Evolutionary conservation across 371 early-diverging fungal species (phyloP).

Genomic region (Mortierella sp.): DNA sequence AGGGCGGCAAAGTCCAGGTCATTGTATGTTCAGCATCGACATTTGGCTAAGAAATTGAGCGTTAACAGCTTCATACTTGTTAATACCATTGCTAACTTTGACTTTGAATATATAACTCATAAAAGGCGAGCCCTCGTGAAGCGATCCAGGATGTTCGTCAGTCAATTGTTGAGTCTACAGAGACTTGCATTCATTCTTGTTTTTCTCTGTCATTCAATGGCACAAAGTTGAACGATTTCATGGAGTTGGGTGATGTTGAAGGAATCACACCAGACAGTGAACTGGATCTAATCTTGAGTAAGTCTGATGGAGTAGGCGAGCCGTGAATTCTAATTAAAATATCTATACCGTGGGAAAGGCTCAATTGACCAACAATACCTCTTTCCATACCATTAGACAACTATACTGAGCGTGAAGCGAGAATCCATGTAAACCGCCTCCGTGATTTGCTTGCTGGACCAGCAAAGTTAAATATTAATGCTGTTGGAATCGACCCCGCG

Average conservation of each 20-base stretch:
- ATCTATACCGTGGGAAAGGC: not conserved
- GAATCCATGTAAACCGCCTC: slow-evolving; percentile 88
- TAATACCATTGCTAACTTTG: not conserved
- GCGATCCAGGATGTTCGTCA: slow-evolving; percentile 90
- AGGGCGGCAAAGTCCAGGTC: slow-evolving; percentile 64
- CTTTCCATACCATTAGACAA: slow-evolving; percentile 29
- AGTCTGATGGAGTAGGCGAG: slow-evolving; percentile 10
- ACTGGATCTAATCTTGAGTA: slow-evolving; percentile 82
- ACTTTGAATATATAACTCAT: not conserved
- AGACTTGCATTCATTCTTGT: slow-evolving; percentile 89
- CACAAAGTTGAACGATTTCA: slow-evolving; percentile 75
- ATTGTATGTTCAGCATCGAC: slow-evolving; percentile 54
- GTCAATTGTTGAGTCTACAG: slow-evolving; percentile 87
- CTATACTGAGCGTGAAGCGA: slow-evolving; percentile 92
- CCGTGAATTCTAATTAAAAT: not conserved
- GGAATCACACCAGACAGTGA: slow-evolving; percentile 77
- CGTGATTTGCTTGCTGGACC: slow-evolving; percentile 88
- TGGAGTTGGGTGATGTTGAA: slow-evolving; percentile 82
- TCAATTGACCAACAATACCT: not conserved
- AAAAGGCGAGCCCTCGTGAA: slow-evolving; percentile 79
- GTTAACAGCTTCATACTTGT: not conserved
- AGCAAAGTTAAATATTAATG: slow-evolving; percentile 73
- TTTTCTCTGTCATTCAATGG: slow-evolving; percentile 87
- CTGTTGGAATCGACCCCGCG: slow-evolving; percentile 82
- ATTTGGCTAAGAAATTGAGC: not conserved